Base-by-base conservation (phyloP, 176 grass and related monocot genomes). In the Hordeum marinum region DNA sequence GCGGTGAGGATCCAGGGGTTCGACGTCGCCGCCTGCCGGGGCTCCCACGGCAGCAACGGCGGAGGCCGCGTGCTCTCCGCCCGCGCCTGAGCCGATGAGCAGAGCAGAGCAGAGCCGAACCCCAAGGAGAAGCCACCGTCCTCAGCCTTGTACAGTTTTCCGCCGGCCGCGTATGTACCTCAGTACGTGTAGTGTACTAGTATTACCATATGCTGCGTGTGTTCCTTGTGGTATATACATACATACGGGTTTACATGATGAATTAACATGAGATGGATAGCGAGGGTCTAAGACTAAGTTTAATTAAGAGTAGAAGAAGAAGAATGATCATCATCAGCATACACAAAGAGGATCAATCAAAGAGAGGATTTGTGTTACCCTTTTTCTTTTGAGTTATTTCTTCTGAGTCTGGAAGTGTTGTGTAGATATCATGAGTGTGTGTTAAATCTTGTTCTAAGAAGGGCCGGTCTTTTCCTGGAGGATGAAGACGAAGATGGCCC, bases 1-100 rank as follows among this genome's bases (percentile, higher is more conserved):
- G 82, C 52, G 68, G 91, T 86, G 85, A 92, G 87, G 83, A 80
- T 95, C 75, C 90, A 95, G 82, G 93, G 93, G 17, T 95, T 95
- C 88, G 85, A 91, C 76, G 85, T 87, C 62, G 68, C 76, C 52
- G 11, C 78, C 50, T 95, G 93, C 82, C 88, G 93, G 64, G n/a
- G 85, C 74, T 90, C 92, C 27, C 87, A 72, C 69, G 24, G 36
- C 82, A 13, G 45, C 84, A 64, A 55, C 71, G 63, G 64, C 77
- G 75, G 77, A 5, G 52, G 64, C 34, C 87, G 90, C 52, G 87
- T 92, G 65, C 87, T 92, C 48, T 88, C 90, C 41, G 93, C 93
- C 64, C 87, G 88, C 69, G 93, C 93, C 1, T 94, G 82, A 92
- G 11, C 64, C 6, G n/a, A n/a, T 17, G 4, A 6, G 46, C 39